Percentiles rank a stretch among this genome's conserved stretches.
These are phyloP conservation scores for Rhodotorula graminis DNA, from an alignment of 768 basidiomycete species.

Conservation along the genomic window DNA sequence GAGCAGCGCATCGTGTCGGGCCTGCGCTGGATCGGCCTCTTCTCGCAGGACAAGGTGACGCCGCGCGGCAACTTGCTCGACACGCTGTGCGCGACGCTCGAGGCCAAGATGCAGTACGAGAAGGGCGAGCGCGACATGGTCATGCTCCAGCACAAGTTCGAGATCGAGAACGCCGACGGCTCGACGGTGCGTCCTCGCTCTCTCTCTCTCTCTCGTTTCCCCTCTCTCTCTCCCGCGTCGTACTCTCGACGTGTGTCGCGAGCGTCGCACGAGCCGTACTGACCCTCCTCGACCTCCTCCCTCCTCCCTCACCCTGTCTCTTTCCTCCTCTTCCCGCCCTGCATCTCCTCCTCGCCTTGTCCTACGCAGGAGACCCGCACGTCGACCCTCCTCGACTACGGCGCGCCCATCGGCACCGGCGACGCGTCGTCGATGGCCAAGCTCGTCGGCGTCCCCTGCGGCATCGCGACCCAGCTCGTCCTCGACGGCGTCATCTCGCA, in stretches of 20 bases:
- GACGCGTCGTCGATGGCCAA: conserved; percentile 63
- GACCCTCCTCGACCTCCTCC: too few relatives aligned
- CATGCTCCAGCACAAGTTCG: conserved; percentile 97
- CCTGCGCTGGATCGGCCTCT: conserved; percentile 86
- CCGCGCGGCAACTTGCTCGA: conserved; percentile 74
- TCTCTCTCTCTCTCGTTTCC: too few relatives aligned
- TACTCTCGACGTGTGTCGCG: too few relatives aligned
- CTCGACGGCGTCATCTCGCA: conserved; percentile 75
- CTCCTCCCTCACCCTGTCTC: too few relatives aligned
- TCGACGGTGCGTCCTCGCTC: conserved; percentile 52
- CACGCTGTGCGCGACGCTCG: conserved; percentile 84
- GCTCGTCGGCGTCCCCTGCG: conserved; percentile 87
- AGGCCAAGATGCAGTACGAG: conserved; percentile 87
- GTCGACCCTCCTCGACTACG: conserved; percentile 85
- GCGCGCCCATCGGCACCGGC: conserved; percentile 49
- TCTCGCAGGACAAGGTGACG: conserved; percentile 57
- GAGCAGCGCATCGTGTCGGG: conserved; percentile 76
- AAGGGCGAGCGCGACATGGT: conserved; percentile 88
- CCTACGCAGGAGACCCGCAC: conserved; percentile 67
- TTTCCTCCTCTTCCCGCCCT: not conserved
- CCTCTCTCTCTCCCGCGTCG: too few relatives aligned
- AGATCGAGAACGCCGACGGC: conserved; percentile 83
- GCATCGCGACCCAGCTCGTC: conserved; percentile 85
- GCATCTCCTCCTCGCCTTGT: not conserved
- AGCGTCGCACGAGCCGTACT: too few relatives aligned